Conservation (phyloP, 169 alveolate species). For the Eimeria zaria region DNA sequence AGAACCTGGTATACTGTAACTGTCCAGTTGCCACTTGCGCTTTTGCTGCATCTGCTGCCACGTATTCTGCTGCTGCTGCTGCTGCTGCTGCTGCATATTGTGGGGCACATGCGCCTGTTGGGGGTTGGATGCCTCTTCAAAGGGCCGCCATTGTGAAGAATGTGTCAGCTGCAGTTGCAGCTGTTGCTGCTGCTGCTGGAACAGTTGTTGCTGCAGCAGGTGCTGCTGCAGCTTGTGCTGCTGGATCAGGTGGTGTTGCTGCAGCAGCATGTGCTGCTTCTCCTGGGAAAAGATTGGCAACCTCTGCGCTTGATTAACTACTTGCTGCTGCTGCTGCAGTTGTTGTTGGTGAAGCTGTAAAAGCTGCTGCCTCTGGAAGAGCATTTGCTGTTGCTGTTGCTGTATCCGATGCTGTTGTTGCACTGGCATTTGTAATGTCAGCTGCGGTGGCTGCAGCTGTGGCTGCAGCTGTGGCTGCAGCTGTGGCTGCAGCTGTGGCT, state of each 20-base stretch:
- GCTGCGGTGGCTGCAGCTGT: constrained; percentile 15
- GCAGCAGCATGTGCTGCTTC: constrained; percentile 32
- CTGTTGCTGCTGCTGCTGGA: constrained; percentile 9
- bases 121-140: neutral
- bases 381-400: constrained; percentile 21
- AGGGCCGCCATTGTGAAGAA: constrained; percentile 10
- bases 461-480: constrained; percentile 5
- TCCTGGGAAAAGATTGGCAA: constrained; percentile 3
- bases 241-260: constrained; percentile 31
- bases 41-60: constrained; percentile 24
- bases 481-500: neutral
- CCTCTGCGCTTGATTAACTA: constrained; percentile 8
- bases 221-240: constrained; percentile 27
- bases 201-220: neutral
- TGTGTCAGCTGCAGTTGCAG: constrained; percentile 2
- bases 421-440: no score
- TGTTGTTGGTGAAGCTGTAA: constrained; percentile 42
- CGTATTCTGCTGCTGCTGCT: constrained; percentile 3
- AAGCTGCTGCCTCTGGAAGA: constrained; percentile 30
- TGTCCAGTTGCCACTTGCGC: neutral
- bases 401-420: constrained; percentile 11
- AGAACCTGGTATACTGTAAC: neutral
- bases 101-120: neutral
- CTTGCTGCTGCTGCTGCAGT: constrained; percentile 51
- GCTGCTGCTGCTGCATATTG: constrained; percentile 11